Percentiles rank a stretch among this genome's conserved stretches.
phyloP scores from a whole-genome alignment of 192 early-diverging fungal genomes.

The Gamsiella multidivaricata region DNA sequence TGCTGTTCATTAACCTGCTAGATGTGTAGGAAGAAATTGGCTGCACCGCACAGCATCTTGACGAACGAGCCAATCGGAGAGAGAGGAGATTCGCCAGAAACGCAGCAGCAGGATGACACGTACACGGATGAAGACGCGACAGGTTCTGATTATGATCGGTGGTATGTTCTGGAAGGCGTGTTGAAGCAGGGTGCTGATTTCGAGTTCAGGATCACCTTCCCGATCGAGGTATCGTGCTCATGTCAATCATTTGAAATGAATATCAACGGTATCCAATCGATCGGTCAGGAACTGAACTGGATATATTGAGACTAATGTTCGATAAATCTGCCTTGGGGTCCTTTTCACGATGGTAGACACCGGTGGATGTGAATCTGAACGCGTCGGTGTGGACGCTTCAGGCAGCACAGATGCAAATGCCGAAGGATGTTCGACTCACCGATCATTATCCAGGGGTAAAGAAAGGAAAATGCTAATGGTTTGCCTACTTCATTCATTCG shows the following conservation, averaged over 20 bases:
- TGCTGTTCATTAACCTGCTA: too few relatives aligned
- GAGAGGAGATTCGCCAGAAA: background rate
- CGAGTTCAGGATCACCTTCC: background rate
- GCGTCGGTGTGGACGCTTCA: conserved; percentile 1
- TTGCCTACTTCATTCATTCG: too few relatives aligned
- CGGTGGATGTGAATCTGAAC: background rate
- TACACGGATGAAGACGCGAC: background rate
- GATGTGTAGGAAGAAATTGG: conserved; percentile 6
- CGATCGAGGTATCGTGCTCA: conserved; percentile 2
- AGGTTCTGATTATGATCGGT: background rate
- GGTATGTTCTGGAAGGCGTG: conserved; percentile 1
- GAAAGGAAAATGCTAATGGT: background rate
- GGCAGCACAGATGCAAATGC: background rate
- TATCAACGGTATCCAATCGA: too few relatives aligned
- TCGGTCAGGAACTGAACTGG: too few relatives aligned
- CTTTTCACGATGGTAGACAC: background rate
- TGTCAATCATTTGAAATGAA: too few relatives aligned
- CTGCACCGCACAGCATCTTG: background rate
- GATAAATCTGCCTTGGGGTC: too few relatives aligned
- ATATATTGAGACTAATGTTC: background rate
- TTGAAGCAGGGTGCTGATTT: background rate
- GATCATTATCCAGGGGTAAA: conserved; percentile 2
- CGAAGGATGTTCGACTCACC: background rate
- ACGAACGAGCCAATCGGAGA: background rate
- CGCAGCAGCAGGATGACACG: background rate